Evolutionary conservation across 1,139 yeast genomes (phyloP).

Genomic region (Geotrichum citri-aurantii): DNA sequence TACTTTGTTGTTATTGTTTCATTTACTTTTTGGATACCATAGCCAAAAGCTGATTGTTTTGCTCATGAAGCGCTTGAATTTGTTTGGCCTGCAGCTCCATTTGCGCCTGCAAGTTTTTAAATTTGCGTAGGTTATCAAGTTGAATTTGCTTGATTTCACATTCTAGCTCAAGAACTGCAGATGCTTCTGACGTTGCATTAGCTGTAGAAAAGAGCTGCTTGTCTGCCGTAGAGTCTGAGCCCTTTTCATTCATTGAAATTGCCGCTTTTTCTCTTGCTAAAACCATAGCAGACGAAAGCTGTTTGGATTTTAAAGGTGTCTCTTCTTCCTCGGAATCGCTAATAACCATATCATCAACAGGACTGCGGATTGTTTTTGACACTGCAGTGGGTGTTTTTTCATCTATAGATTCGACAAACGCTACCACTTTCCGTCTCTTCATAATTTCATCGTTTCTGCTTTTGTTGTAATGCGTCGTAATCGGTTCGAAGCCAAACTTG

Average conservation of each 20-base stretch:
- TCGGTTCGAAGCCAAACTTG: not conserved
- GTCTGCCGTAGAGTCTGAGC: not conserved
- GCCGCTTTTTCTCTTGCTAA: not conserved
- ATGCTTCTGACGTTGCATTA: not conserved
- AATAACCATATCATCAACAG: not conserved
- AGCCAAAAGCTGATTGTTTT: slow-evolving; percentile 1
- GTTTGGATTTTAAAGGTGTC: not conserved
- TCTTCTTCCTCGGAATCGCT: not conserved
- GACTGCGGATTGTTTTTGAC: not conserved
- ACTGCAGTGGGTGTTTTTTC: not conserved
- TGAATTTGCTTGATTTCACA: slow-evolving; percentile 14
- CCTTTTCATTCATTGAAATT: not conserved
- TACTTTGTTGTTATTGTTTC: not conserved
- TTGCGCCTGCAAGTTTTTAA: slow-evolving; percentile 13
- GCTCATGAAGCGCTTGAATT: slow-evolving; percentile 7
- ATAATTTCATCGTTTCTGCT: not conserved
- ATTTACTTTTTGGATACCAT: not conserved
- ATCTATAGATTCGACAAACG: slow-evolving; percentile 1
- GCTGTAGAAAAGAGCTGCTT: not conserved
- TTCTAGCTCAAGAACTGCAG: slow-evolving; percentile 8
- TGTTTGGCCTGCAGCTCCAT: slow-evolving; percentile 9
- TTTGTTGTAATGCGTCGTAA: not conserved
- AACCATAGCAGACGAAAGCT: not conserved
- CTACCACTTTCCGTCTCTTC: slow-evolving; percentile 1
- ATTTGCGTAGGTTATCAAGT: slow-evolving; percentile 8